phyloP scores from a whole-genome alignment of 352 stramenopile genomes.

The Pythium coloratum region DNA sequence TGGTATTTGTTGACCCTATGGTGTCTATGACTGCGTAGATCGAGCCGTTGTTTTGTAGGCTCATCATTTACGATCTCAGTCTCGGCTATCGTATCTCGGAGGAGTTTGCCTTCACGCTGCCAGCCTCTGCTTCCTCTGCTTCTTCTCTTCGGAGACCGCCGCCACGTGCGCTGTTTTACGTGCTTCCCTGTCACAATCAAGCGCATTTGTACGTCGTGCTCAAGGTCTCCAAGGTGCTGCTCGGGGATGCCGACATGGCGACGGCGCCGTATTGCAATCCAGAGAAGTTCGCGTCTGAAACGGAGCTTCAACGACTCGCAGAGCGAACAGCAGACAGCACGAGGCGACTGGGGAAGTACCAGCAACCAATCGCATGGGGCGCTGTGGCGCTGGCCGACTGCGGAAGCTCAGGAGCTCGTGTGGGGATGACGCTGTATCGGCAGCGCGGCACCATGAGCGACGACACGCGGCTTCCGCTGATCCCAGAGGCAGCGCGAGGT shows the following conservation, averaged over 20 bases:
- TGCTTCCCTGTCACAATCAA: constrained; percentile 45
- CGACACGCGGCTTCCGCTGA: constrained; percentile 53
- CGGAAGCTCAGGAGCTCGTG: constrained; percentile 16
- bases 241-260: constrained; percentile 53
- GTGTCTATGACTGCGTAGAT: constrained; percentile 30
- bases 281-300: constrained; percentile 47
- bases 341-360: constrained; percentile 49
- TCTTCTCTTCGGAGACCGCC: not conserved
- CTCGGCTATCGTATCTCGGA: constrained; percentile 56
- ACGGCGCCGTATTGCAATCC: constrained; percentile 61
- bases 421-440: constrained; percentile 57
- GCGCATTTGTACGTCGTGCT: constrained; percentile 64
- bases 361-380: constrained; percentile 65
- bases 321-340: constrained; percentile 49
- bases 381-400: constrained; percentile 47
- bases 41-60: constrained; percentile 57
- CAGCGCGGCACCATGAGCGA: constrained; percentile 61
- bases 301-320: constrained; percentile 58
- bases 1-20: not conserved
- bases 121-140: not conserved
- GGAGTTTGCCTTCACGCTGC: constrained; percentile 62
- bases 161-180: constrained; percentile 52
- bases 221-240: constrained; percentile 63
- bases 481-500: constrained; percentile 52
- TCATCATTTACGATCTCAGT: constrained; percentile 64